Percentiles rank a stretch among this genome's conserved stretches.
Conservation (phyloP, 2,329 filamentous ascomycete species). For the Rosellinia necatrix region DNA sequence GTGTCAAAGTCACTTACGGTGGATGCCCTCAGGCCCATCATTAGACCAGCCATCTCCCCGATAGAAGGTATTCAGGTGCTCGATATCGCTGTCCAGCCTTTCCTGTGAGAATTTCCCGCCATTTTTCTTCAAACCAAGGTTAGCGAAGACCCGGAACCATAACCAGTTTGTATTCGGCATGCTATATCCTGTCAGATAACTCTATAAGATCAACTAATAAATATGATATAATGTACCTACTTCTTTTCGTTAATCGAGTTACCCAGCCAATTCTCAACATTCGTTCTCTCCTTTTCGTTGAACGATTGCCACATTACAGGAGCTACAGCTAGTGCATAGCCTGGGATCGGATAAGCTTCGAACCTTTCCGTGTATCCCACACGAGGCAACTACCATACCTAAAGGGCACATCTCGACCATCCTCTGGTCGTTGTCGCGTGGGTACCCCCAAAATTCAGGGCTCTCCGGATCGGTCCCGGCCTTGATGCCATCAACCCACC, state of each 20-base stretch:
- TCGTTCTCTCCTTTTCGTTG: constrained; percentile 63
- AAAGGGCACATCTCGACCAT: constrained; percentile 87
- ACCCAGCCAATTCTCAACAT: constrained; percentile 73
- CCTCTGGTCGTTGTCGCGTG: constrained; percentile 76
- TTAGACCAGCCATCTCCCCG: constrained; percentile 84
- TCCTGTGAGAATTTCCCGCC: constrained; percentile 72
- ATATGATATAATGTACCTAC: constrained; percentile 40
- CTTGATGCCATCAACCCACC: constrained; percentile 72
- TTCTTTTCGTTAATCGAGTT: constrained; percentile 79
- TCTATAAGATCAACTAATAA: background rate
- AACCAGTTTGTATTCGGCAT: constrained; percentile 74
- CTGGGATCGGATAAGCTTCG: constrained; percentile 34
- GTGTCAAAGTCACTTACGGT: constrained; percentile 51
- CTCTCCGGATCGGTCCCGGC: constrained; percentile 72
- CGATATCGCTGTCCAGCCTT: constrained; percentile 73
- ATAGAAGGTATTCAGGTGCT: constrained; percentile 80
- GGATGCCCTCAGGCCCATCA: constrained; percentile 77
- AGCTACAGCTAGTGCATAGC: constrained; percentile 74
- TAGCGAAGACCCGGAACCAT: constrained; percentile 86
- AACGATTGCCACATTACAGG: constrained; percentile 69
- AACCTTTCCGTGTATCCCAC: background rate
- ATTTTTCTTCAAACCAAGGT: constrained; percentile 76
- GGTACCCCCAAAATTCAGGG: constrained; percentile 77
- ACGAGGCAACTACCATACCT: constrained; percentile 44
- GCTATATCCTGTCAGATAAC: constrained; percentile 47